phyloP scores from a whole-genome alignment of 2,329 filamentous ascomycete species.

The Nannizzia gypsea region DNA sequence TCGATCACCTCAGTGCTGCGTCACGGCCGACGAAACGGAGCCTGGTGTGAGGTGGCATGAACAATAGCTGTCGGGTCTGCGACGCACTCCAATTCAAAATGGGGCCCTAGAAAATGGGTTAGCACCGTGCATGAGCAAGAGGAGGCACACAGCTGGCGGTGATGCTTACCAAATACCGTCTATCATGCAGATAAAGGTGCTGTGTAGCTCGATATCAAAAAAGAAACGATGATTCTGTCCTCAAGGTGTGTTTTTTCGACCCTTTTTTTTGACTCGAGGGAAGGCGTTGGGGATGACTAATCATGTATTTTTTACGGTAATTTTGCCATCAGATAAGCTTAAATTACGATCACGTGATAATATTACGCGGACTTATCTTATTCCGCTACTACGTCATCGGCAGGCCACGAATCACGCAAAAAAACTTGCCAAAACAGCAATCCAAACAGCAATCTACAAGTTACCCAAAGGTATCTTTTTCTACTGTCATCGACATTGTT shows the following conservation, averaged over 20 bases:
- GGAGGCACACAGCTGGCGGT: neutral
- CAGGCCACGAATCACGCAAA: neutral
- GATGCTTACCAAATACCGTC: neutral
- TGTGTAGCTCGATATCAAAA: neutral
- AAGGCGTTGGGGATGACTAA: neutral
- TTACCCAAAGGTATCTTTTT: too few species aligned
- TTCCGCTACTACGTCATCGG: neutral
- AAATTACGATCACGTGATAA: neutral
- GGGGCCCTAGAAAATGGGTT: neutral
- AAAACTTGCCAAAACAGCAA: too few species aligned
- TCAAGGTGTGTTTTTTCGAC: too few species aligned
- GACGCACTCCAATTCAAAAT: neutral
- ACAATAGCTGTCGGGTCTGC: neutral
- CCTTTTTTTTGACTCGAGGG: too few species aligned
- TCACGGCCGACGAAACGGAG: neutral
- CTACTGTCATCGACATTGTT: too few species aligned
- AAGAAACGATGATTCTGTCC: neutral
- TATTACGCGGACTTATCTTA: neutral
- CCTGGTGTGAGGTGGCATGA: conserved; percentile 1
- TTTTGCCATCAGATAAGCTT: neutral
- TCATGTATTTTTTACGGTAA: neutral
- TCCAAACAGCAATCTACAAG: too few species aligned
- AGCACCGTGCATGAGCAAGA: neutral
- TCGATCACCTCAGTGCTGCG: neutral
- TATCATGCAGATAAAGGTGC: neutral